These are phyloP conservation scores for Colletotrichum incanum DNA, from an alignment of 2,329 filamentous ascomycete genomes.

Conservation along the genomic window DNA sequence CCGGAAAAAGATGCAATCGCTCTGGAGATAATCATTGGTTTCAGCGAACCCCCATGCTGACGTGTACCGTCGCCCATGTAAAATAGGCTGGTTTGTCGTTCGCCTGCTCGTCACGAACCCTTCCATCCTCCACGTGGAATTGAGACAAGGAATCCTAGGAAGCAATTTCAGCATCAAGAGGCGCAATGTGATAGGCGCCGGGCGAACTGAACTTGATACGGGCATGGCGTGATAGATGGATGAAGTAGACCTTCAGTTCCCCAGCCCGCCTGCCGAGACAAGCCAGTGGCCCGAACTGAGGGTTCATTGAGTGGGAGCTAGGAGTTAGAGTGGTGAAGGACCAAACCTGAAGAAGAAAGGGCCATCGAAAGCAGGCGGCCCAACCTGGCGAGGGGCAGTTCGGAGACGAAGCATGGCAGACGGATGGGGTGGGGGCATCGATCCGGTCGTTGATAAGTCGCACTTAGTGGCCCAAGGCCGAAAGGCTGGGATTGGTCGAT, in stretches of 20 bases:
- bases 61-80: constrained; percentile 7
- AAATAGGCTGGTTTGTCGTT: constrained; percentile 1
- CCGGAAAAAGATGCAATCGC: neutral
- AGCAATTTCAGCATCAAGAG: constrained; percentile 15
- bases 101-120: neutral
- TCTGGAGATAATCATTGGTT: neutral
- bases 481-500: constrained; percentile 30
- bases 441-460: constrained; percentile 24
- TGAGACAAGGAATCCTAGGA: constrained; percentile 19
- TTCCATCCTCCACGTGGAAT: constrained; percentile 16
- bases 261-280: no score
- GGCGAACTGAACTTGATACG: constrained; percentile 3
- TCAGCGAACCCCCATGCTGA: neutral
- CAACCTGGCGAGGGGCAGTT: constrained; percentile 9
- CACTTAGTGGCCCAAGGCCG: constrained; percentile 13
- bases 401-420: constrained; percentile 19
- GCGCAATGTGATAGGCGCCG: neutral
- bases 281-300: no score
- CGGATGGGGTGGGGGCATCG: constrained; percentile 36
- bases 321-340: constrained; percentile 7
- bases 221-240: constrained; percentile 9
- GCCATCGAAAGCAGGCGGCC: constrained; percentile 9
- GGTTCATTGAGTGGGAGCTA: neutral
- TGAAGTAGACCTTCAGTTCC: neutral
- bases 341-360: constrained; percentile 17